Evolutionary conservation across 139 green algal genomes (phyloP).

Genomic region (Diplosphaera chodatii): DNA sequence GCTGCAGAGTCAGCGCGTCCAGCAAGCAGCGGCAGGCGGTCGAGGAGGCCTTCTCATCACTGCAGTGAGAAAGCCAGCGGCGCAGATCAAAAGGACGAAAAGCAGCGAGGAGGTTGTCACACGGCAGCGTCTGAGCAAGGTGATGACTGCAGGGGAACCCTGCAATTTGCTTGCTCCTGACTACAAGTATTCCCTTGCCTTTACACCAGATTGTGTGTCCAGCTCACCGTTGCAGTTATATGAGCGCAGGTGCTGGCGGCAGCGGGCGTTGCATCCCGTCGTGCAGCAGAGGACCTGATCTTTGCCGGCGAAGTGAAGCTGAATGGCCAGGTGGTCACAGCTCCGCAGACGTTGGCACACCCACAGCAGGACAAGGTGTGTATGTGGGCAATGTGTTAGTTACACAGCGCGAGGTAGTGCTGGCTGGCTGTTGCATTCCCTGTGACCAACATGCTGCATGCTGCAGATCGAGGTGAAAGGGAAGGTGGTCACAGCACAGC

Average conservation of each 20-base stretch:
- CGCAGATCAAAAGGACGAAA: background rate
- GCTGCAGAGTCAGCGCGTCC: too few species aligned
- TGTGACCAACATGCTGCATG: background rate
- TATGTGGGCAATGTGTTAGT: background rate
- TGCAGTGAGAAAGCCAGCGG: background rate
- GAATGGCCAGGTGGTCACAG: conserved; percentile 63
- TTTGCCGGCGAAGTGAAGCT: conserved; percentile 68
- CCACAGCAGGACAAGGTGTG: conserved; percentile 46
- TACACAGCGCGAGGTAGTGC: too few species aligned
- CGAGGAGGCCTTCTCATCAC: background rate
- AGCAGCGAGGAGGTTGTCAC: background rate
- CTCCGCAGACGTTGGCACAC: conserved; percentile 50
- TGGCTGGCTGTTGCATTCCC: too few species aligned
- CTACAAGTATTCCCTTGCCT: too few species aligned
- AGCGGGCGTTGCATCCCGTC: conserved; percentile 76
- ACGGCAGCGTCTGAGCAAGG: background rate
- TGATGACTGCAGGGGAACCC: background rate
- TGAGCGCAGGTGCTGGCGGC: conserved; percentile 61
- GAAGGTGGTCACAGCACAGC: conserved; percentile 14
- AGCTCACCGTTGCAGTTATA: too few species aligned
- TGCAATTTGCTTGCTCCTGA: too few species aligned
- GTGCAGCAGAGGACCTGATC: conserved; percentile 77
- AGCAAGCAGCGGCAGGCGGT: too few species aligned
- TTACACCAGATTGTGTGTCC: too few species aligned
- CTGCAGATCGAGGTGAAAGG: conserved; percentile 40